Evolutionary conservation across 805 yeast genomes (phyloP), one percentile per base, ranked within the genome.

Genomic region (Brettanomyces sp.): DNA sequence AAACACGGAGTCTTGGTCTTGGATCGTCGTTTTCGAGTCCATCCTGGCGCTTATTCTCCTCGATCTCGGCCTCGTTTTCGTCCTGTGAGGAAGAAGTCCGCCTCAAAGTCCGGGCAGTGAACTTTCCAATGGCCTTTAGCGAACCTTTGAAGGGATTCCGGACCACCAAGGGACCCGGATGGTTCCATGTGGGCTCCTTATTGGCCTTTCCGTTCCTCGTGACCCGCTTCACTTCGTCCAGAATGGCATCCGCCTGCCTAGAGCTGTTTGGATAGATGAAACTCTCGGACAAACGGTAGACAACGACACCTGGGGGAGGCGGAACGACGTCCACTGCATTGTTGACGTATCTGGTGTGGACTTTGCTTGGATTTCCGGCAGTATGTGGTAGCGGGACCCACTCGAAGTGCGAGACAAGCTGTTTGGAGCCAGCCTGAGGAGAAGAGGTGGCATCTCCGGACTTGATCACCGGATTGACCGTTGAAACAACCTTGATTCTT

Each of bases 301-400:
- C 95, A 47, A 89, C 56, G 14, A 90, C 89, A 33, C 97, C 96
- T 1, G 91, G 87, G 28, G 96, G 96, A 13, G 97, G 95, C 2
- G 89, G 85, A 13, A 62, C 62, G 5, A 90, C 76, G 1, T 69
- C 59, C 14, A 89, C 63, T 13, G 72, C 74, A 4, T 74, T 66
- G 61, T 90, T 86, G 46, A 77, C 52, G 43, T 53, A 57, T 24
- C 56, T 44, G 38, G 70, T 70, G 47, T 65, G 69, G 23, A 59
- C 52, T 3, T 33, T 18, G 21, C 56, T 46, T 21, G 61, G 49
- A 45, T 55, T 53, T 2, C 41, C 39, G 6, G 53, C 48, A 14
- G 47, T 18, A 60, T 64, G 59, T 65, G 71, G 61, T 60, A 77
- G 63, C 41, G 93, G 89, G 24, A 84, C 82, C 91, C 91, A 85